These are phyloP conservation scores for Annulohypoxylon bovei DNA, from an alignment of 495 filamentous ascomycete genomes.

Conservation along the genomic window DNA sequence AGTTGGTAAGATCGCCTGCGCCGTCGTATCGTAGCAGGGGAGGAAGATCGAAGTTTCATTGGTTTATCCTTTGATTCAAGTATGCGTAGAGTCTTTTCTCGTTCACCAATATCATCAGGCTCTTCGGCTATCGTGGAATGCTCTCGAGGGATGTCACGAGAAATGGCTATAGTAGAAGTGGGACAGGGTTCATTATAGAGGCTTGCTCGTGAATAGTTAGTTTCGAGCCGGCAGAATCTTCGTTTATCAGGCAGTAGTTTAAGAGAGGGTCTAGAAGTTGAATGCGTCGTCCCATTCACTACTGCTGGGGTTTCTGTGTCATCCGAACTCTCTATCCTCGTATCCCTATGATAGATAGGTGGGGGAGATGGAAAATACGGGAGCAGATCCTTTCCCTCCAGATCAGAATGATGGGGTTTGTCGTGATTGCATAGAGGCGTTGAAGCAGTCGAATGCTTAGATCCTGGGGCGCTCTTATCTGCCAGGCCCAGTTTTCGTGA, in stretches of 20 bases:
- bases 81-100: constrained; percentile 22
- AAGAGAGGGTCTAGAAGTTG: not conserved
- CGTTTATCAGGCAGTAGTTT: not conserved
- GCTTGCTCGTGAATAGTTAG: not conserved
- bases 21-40: constrained; percentile 8
- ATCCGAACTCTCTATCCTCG: not conserved
- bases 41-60: not conserved
- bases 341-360: not conserved
- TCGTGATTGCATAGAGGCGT: not conserved
- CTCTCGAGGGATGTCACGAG: not conserved
- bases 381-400: not conserved
- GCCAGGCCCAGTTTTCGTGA: not conserved
- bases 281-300: not conserved
- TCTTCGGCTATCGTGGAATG: not conserved
- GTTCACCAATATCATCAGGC: not conserved
- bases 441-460: not conserved
- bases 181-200: not conserved
- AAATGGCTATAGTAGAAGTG: not conserved
- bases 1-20: constrained; percentile 19
- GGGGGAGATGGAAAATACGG: not conserved
- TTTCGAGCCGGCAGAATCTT: not conserved
- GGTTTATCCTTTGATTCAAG: constrained; percentile 12
- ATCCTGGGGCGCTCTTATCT: not conserved
- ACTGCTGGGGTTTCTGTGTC: not conserved
- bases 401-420: not conserved